Evolutionary conservation across 768 basidiomycete genomes (phyloP).

Genomic region (Termitomyces sp.): DNA sequence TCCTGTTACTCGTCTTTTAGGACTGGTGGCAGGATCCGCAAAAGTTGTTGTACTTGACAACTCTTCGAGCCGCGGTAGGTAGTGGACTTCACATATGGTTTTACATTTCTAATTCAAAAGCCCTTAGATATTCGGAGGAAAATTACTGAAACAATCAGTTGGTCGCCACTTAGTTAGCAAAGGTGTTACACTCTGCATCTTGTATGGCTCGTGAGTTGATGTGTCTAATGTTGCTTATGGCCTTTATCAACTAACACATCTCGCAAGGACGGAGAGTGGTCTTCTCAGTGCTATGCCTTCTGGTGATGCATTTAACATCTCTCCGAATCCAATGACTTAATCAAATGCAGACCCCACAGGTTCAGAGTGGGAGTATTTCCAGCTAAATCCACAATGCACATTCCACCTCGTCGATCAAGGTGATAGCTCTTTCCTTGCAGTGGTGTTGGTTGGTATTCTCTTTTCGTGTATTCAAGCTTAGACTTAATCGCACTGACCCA

Average conservation of each 20-base stretch:
- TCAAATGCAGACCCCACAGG: background rate
- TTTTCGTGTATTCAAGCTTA: background rate
- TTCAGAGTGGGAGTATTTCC: slow-evolving; percentile 1
- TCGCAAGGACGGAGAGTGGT: background rate
- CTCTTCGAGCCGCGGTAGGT: background rate
- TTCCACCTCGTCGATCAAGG: background rate
- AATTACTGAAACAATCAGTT: background rate
- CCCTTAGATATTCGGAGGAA: background rate
- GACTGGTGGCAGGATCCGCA: slow-evolving; percentile 2
- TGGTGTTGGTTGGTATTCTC: background rate
- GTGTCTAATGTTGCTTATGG: no score
- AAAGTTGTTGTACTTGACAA: background rate
- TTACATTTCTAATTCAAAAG: background rate
- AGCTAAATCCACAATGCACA: slow-evolving; percentile 1
- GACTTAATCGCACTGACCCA: no score
- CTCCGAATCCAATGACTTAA: background rate
- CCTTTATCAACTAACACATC: no score
- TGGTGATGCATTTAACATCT: background rate
- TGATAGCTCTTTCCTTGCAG: background rate
- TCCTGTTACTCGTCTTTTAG: background rate
- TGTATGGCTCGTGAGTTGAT: slow-evolving; percentile 3
- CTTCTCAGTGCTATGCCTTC: slow-evolving; percentile 1
- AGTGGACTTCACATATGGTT: background rate
- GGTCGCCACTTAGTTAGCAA: background rate
- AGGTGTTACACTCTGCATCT: background rate